Conservation (phyloP, 2,329 filamentous ascomycete genomes). For the Aspergillus quadricinctus region DNA sequence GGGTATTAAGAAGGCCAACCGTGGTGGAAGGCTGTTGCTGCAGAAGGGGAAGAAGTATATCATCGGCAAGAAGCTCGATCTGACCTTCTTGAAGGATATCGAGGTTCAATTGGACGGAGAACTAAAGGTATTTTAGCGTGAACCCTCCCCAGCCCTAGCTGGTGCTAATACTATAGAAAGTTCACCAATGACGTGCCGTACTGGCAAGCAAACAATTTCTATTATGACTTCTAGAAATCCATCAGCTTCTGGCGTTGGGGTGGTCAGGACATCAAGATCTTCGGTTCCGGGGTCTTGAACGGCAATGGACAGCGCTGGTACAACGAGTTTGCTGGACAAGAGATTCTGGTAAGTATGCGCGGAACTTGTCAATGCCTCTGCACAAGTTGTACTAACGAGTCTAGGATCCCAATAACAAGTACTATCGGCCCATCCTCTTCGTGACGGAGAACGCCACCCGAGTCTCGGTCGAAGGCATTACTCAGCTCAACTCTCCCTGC, state of each 20-base stretch:
- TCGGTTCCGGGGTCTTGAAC: constrained; percentile 53
- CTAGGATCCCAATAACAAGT: constrained; percentile 51
- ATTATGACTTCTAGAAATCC: constrained; percentile 50
- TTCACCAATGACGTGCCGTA: constrained; percentile 47
- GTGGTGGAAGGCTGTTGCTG: constrained; percentile 53
- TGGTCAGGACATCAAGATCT: constrained; percentile 58
- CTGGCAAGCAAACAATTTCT: constrained; percentile 50
- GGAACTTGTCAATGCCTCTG: background rate
- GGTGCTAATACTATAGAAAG: constrained; percentile 16
- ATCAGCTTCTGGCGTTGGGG: constrained; percentile 64
- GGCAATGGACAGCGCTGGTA: constrained; percentile 53
- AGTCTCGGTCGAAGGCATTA: constrained; percentile 54
- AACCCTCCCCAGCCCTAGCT: background rate
- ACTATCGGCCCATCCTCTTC: constrained; percentile 57
- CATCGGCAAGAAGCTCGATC: constrained; percentile 55
- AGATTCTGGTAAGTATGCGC: constrained; percentile 27
- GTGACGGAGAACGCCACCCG: constrained; percentile 59
- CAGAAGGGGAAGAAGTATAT: constrained; percentile 52
- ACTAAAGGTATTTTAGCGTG: constrained; percentile 36
- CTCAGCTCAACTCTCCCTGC: constrained; percentile 58
- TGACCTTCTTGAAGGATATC: constrained; percentile 54
- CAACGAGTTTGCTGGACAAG: constrained; percentile 44
- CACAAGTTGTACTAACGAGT: background rate
- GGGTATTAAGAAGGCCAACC: constrained; percentile 53
- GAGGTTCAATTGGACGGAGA: constrained; percentile 57